A percentile compares a stretch with the other conserved stretches of the same genome.
Evolutionary conservation across 164 flowering plant species (phyloP).

Genomic region (Liquidambar formosana): DNA sequence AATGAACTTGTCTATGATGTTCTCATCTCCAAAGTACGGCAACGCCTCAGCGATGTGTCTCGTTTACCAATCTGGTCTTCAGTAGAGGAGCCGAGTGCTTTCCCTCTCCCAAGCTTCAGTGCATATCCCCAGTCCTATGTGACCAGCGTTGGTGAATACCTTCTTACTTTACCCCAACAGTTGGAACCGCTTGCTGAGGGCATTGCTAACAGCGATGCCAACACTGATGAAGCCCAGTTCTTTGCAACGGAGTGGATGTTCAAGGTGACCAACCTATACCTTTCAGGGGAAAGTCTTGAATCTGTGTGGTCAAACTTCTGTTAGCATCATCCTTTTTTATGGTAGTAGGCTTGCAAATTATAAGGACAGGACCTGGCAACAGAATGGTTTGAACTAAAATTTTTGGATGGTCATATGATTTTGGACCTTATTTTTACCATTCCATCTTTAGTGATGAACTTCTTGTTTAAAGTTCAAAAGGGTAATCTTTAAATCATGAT

Average conservation of each 20-base stretch:
- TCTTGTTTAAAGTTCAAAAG: neutral
- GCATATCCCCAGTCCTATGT: conserved; percentile 91
- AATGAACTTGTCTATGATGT: conserved; percentile 99
- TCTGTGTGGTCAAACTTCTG: neutral
- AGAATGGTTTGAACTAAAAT: too few relatives aligned
- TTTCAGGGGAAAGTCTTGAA: neutral
- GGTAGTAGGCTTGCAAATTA: neutral
- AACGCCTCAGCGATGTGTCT: conserved; percentile 81
- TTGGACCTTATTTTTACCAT: neutral
- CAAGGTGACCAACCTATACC: conserved; percentile 55
- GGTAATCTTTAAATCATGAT: too few relatives aligned
- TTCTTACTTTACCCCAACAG: conserved; percentile 96
- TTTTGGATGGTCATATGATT: neutral
- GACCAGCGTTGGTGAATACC: conserved; percentile 94
- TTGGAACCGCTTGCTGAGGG: conserved; percentile 98
- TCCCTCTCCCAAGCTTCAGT: conserved; percentile 86
- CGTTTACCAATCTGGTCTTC: conserved; percentile 91
- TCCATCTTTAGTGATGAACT: neutral
- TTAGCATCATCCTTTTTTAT: neutral
- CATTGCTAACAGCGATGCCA: conserved; percentile 65
- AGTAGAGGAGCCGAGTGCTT: conserved; percentile 71
- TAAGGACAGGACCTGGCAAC: too few relatives aligned
- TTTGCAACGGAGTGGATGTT: conserved; percentile 99
- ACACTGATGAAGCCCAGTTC: conserved; percentile 89
- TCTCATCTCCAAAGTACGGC: conserved; percentile 92